phyloP scores from a whole-genome alignment of 345 rosid genomes.

The Psidium guajava region DNA sequence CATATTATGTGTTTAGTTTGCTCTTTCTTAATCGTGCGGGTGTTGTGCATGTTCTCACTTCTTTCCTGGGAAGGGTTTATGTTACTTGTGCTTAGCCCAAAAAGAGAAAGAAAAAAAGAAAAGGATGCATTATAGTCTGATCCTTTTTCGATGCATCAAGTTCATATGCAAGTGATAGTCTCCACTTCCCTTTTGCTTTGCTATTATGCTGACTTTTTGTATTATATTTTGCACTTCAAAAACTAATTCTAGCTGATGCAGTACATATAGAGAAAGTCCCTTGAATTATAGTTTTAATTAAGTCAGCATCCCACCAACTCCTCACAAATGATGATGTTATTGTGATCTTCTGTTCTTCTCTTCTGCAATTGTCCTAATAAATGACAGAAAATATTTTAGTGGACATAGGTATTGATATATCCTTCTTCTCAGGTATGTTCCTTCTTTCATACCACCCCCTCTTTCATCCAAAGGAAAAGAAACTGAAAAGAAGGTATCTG shows the following conservation, averaged over 20 bases:
- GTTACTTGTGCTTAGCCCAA: background rate
- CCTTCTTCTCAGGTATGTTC: constrained; percentile 68
- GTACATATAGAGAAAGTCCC: background rate
- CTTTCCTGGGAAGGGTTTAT: background rate
- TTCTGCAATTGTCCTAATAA: constrained; percentile 1
- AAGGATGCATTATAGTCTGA: background rate
- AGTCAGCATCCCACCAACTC: background rate
- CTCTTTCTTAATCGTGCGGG: background rate
- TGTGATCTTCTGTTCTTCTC: background rate
- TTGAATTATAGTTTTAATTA: background rate
- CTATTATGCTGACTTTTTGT: background rate
- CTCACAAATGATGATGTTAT: background rate
- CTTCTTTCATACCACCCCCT: constrained; percentile 98
- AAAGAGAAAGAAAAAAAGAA: background rate
- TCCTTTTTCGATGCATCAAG: background rate
- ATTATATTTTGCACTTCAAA: background rate
- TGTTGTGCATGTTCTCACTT: background rate
- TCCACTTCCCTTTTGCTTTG: background rate
- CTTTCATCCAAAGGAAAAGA: constrained; percentile 84
- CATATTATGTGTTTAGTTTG: background rate
- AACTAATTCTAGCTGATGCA: background rate
- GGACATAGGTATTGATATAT: background rate
- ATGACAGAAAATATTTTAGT: background rate
- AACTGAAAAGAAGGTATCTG: constrained; percentile 65
- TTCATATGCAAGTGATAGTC: background rate